Conservation (phyloP, 768 basidiomycete genomes). For the Lactarius akahatsu region DNA sequence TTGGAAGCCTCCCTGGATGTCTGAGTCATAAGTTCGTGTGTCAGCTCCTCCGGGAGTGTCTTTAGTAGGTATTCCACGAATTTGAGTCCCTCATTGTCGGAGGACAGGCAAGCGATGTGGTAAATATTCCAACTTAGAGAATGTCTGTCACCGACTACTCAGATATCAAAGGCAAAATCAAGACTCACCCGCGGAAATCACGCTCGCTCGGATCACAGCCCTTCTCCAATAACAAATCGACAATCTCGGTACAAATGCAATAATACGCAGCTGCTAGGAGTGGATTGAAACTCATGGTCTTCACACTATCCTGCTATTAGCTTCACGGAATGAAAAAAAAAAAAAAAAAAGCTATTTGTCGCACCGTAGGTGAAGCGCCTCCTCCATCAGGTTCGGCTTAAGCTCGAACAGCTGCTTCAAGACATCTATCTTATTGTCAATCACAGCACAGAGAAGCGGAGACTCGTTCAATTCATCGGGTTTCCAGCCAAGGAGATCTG, state of each 20-base stretch:
- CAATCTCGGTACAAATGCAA: conserved; percentile 35
- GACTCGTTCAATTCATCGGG: conserved; percentile 51
- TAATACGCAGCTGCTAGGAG: conserved; percentile 44
- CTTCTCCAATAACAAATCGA: conserved; percentile 53
- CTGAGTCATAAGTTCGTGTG: conserved; percentile 44
- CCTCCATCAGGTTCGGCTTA: conserved; percentile 43
- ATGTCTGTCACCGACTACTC: not conserved
- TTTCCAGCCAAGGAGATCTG: conserved; percentile 53
- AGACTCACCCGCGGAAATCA: conserved; percentile 47
- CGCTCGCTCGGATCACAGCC: conserved; percentile 45
- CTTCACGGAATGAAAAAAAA: not conserved
- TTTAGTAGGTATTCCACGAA: conserved; percentile 45
- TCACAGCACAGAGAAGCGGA: conserved; percentile 47
- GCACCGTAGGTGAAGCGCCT: conserved; percentile 46
- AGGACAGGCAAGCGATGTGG: conserved; percentile 44
- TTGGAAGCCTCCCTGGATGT: conserved; percentile 47
- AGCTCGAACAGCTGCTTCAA: conserved; percentile 49
- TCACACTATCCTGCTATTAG: conserved; percentile 39
- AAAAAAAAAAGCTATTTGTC: conserved; percentile 20
- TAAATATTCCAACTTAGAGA: conserved; percentile 54
- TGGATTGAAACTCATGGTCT: conserved; percentile 47
- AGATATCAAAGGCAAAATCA: not conserved
- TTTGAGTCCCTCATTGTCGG: conserved; percentile 32
- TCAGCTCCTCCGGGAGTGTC: conserved; percentile 52
- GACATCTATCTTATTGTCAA: conserved; percentile 38